These are phyloP conservation scores for Coelastrella sp. DNA, from an alignment of 139 green algal genomes.

Conservation along the genomic window DNA sequence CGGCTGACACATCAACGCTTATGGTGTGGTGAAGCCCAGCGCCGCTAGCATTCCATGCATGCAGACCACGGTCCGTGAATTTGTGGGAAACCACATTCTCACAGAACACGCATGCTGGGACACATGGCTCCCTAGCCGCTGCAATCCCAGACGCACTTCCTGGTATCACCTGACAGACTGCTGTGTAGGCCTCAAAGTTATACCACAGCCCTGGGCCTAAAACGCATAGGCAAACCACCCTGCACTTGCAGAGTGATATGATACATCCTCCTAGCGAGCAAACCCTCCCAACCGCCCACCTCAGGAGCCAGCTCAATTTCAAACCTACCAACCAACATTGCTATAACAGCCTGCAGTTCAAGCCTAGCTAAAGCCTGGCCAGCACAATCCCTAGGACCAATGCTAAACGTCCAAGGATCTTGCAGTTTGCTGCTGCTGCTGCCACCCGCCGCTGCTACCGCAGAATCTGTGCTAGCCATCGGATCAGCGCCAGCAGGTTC, in stretches of 20 bases:
- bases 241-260: constrained; percentile 30
- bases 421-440: constrained; percentile 3
- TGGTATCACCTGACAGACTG: too few relatives aligned
- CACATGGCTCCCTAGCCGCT: too few relatives aligned
- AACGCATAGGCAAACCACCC: constrained; percentile 19
- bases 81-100: too few relatives aligned
- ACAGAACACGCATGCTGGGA: too few relatives aligned
- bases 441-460: background rate
- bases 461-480: background rate
- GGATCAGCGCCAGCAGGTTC: background rate
- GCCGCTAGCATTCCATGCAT: too few relatives aligned
- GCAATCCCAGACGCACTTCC: too few relatives aligned
- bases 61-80: too few relatives aligned
- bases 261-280: constrained; percentile 10
- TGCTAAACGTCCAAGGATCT: constrained; percentile 32
- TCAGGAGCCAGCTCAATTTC: background rate
- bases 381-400: constrained; percentile 53
- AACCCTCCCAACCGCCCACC: constrained; percentile 1
- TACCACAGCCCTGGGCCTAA: background rate
- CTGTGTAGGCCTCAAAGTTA: too few relatives aligned
- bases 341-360: constrained; percentile 49
- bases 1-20: too few relatives aligned
- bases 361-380: constrained; percentile 47
- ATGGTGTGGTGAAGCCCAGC: too few relatives aligned
- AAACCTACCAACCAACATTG: constrained; percentile 3